These are phyloP conservation scores for Dryas octopetala DNA, from an alignment of 306 rosid species.

Conservation along the genomic window DNA sequence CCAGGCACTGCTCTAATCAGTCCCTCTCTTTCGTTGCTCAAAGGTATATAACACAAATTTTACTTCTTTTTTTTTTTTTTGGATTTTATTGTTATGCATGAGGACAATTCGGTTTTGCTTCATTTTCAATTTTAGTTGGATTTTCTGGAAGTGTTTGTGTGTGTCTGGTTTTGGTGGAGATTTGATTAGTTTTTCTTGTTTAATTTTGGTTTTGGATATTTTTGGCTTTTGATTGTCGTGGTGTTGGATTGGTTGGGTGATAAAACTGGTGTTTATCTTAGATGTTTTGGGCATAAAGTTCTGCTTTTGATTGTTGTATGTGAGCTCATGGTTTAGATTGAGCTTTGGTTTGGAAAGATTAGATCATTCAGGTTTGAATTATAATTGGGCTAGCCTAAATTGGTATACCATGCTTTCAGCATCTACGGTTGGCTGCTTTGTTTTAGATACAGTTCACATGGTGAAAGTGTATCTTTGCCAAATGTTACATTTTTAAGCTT, in stretches of 20 bases:
- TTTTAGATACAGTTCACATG: background rate
- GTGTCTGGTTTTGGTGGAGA: background rate
- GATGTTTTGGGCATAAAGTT: background rate
- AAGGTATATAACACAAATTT: slow-evolving; percentile 37
- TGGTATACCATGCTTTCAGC: background rate
- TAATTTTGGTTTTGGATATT: background rate
- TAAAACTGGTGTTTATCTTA: background rate
- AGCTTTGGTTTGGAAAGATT: background rate
- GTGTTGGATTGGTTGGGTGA: background rate
- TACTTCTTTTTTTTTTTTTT: too few species aligned
- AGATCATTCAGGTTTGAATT: background rate
- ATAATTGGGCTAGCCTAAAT: background rate
- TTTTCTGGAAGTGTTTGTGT: background rate
- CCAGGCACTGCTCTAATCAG: slow-evolving; percentile 69
- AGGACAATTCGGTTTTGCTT: background rate
- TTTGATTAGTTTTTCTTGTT: background rate
- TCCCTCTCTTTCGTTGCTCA: slow-evolving; percentile 61
- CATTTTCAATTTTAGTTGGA: background rate
- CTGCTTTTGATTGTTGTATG: background rate
- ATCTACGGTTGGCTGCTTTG: background rate
- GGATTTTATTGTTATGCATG: background rate
- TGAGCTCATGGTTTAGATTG: background rate
- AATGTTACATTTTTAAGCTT: background rate
- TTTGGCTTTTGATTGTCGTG: background rate
- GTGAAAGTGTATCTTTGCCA: background rate